Evolutionary conservation across 2,329 filamentous ascomycete species (phyloP).

Genomic region (Aspergillus tubingensis): DNA sequence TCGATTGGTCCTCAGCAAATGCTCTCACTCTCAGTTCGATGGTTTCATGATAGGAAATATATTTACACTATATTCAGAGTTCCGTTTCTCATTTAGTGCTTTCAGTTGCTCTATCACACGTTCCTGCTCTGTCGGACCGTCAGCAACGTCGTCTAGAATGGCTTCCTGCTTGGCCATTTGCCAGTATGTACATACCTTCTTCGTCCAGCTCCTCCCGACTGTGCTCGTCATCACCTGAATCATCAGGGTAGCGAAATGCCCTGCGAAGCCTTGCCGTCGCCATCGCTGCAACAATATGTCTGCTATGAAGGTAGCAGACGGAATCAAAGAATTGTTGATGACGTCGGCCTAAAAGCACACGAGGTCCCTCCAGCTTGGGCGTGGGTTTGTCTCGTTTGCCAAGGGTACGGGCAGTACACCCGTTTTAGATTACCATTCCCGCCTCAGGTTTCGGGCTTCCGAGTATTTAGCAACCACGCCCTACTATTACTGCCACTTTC

Average conservation of each 20-base stretch:
- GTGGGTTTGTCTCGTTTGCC: constrained; percentile 32
- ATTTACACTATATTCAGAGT: constrained; percentile 44
- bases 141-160: not conserved
- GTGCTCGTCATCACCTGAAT: constrained; percentile 57
- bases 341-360: not conserved
- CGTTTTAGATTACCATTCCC: not conserved
- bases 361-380: not conserved
- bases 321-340: not conserved
- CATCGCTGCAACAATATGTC: constrained; percentile 34
- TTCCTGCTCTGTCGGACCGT: constrained; percentile 42
- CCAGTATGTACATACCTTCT: constrained; percentile 57
- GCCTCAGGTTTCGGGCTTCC: not conserved
- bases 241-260: constrained; percentile 73
- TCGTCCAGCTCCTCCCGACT: constrained; percentile 70
- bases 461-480: not conserved
- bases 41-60: constrained; percentile 2
- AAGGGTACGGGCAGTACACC: not conserved
- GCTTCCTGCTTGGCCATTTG: not conserved
- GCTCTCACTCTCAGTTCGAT: not conserved
- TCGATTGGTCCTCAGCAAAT: constrained; percentile 2
- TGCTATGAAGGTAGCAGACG: not conserved
- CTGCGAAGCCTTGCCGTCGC: constrained; percentile 67
- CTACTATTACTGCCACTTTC: no score
- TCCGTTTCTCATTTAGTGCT: constrained; percentile 39
- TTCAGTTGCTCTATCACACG: constrained; percentile 41